phyloP scores from a whole-genome alignment of 139 green algal genomes.

The Spirogloea muscicola region DNA sequence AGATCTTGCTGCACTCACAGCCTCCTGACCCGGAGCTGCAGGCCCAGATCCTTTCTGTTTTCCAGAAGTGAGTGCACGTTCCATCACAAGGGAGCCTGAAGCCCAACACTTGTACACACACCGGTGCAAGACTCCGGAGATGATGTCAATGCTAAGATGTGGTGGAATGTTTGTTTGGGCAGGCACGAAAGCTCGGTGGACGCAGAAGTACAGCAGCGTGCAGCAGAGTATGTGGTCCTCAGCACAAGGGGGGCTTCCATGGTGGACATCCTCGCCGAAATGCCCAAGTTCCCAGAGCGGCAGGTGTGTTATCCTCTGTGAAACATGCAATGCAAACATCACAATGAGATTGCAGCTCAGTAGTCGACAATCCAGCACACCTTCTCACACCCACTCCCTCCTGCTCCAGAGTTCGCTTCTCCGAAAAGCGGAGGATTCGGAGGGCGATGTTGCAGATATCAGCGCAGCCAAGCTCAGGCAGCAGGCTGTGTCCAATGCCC shows the following conservation, averaged over 20 bases:
- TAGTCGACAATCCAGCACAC: background rate
- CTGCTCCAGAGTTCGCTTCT: conserved; percentile 8
- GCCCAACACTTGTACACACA: too few relatives aligned
- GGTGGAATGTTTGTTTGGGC: background rate
- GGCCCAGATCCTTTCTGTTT: conserved; percentile 58
- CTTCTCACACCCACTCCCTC: conserved; percentile 2
- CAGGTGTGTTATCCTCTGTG: conserved; percentile 10
- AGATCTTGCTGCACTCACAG: conserved; percentile 55
- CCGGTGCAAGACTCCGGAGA: background rate
- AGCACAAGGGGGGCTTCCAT: conserved; percentile 18
- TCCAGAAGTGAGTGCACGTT: conserved; percentile 50
- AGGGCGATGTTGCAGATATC: conserved; percentile 21
- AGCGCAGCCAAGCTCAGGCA: conserved; percentile 20
- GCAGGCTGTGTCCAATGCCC: conserved; percentile 3
- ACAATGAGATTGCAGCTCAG: background rate
- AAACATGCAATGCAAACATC: too few relatives aligned
- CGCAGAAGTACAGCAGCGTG: conserved; percentile 90
- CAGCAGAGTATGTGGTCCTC: conserved; percentile 81
- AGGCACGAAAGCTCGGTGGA: conserved; percentile 62
- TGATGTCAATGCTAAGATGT: background rate
- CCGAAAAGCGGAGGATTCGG: conserved; percentile 11
- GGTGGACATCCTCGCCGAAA: conserved; percentile 47
- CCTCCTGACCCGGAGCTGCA: conserved; percentile 54
- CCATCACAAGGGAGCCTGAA: background rate
- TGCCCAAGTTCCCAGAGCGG: conserved; percentile 57